Base-by-base conservation (phyloP, 305 asterid species). In the Plantago coronopus region DNA sequence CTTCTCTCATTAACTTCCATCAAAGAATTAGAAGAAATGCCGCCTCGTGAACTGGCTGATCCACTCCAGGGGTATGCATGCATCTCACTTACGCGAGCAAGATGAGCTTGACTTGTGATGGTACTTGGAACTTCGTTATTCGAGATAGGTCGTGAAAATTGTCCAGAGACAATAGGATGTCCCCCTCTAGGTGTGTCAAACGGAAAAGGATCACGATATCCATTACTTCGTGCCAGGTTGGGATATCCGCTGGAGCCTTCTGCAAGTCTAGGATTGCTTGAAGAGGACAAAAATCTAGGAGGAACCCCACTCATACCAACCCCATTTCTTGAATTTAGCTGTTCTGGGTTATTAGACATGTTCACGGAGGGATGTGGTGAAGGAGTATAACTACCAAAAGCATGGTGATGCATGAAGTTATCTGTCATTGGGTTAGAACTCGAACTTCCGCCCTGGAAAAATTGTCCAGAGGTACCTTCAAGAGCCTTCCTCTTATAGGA, bases 191-290 rank as follows among this genome's bases (percentile, higher is more conserved):
- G 61, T 23, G 73, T 43, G 44, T 57, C 68, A 62, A 72, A 70
- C 23, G 63, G 54, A 57, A 59, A 69, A 10, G 81, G 23, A 22
- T 34, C 73, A 54, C 53, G 78, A 20, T 61, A 78, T 31, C 75
- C 76, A 48, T 50, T 54, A 71, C 71, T 68, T 20, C 43, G 61
- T 67, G 75, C 66, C 49, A 58, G 57, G 23, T 64, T 59, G 38
- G 66, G 66, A 72, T 68, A 75, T 68, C 80, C 63, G 4, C 68
- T 66, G 1, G 84, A 68, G 54, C 62, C 76, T 64, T 83, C 83
- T 4, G 66, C 57, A 63, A 64, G 59, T 43, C 64, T 76, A 48
- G 66, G 29, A 69, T 64, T 68, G 61, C 65, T 76, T 18, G 46
- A 56, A 63, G 77, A 74, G 62, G 74, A 74, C 50, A 69, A 70